Base-by-base conservation (phyloP, 2,329 filamentous ascomycete genomes). In the Claviceps citrina region DNA sequence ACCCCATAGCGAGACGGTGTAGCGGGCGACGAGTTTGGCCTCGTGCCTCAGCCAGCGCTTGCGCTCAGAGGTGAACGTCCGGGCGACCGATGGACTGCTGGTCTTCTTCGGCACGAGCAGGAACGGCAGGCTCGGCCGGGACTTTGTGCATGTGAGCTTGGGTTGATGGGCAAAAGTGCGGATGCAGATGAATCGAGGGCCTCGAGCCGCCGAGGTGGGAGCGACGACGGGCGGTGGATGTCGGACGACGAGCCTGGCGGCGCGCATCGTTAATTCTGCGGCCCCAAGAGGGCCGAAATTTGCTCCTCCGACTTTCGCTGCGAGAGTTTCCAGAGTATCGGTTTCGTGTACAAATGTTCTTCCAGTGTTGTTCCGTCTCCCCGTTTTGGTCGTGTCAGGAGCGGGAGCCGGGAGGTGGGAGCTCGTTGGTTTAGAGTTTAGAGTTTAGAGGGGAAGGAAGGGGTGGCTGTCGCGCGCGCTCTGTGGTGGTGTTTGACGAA, bases 21-120 rank as follows among this genome's bases (percentile, higher is more conserved):
- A 84, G 47, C 82, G 83, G 25, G 78, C 63, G 31, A 78, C 79
- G 24, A 81, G 67, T 51, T 74, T 75, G 35, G 84, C 66, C 51
- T 89, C 81, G 46, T 81, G 69, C 46, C 73, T 78, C 43, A 87
- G 64, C 65, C 78, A 84, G 46, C 67, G 64, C 47, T 76, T 80
- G 46, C 76, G 76, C 54, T 86, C 80, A 0, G 84, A 93, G n/a
- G 82, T 85, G 44, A 93, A 72, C 45, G 83, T 73, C 39, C 87
- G 79, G 3, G 73, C 72, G 28, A 79, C 64, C 32, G 74, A 66
- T 24, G 64, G 65, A 37, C 72, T 68, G 36, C 67, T n/a, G n/a
- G n/a, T n/a, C n/a, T n/a, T 56, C 31, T 60, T 49, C 16, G 62
- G 68, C 2, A 65, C 60, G 26, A 60, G 63, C 54, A 70, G 68